Evolutionary conservation across 352 stramenopile species (phyloP).

Genomic region (Hyaloperonospora brassicae): DNA sequence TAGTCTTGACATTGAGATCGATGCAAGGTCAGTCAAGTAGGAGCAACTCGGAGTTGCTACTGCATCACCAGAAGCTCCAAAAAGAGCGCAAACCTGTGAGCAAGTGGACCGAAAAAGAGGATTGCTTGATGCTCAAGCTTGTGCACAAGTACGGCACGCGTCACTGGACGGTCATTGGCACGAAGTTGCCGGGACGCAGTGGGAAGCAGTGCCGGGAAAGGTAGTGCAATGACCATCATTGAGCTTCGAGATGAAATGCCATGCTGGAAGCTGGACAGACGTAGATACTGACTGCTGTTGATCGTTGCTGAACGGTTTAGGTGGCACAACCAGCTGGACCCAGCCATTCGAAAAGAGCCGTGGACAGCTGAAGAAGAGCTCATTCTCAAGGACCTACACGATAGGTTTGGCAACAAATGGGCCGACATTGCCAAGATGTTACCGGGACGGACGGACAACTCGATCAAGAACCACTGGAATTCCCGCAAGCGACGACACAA

Average conservation of each 20-base stretch:
- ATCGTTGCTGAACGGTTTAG: conserved; percentile 22
- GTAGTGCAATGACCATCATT: conserved; percentile 18
- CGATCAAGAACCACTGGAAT: conserved; percentile 91
- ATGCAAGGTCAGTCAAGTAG: conserved; percentile 11
- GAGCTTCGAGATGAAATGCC: neutral
- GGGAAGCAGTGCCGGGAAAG: conserved; percentile 93
- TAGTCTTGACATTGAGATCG: neutral
- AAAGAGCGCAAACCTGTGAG: conserved; percentile 76
- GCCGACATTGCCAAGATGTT: conserved; percentile 86
- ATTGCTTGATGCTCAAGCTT: conserved; percentile 80
- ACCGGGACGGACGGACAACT: conserved; percentile 83
- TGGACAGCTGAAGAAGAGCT: conserved; percentile 89
- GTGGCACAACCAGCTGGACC: conserved; percentile 94
- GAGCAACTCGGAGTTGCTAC: conserved; percentile 2
- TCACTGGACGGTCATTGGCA: conserved; percentile 97
- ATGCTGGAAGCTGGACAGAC: conserved; percentile 3
- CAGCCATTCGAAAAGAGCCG: conserved; percentile 86
- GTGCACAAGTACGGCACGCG: conserved; percentile 90
- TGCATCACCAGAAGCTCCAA: conserved; percentile 18
- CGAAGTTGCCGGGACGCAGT: conserved; percentile 89
- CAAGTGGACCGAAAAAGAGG: conserved; percentile 86
- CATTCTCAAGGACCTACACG: conserved; percentile 58
- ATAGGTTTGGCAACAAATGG: conserved; percentile 87
- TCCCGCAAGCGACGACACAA: conserved; percentile 75
- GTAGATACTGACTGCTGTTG: conserved; percentile 3